Conservation (phyloP, 768 basidiomycete genomes). For the Roridomyces roridus region DNA sequence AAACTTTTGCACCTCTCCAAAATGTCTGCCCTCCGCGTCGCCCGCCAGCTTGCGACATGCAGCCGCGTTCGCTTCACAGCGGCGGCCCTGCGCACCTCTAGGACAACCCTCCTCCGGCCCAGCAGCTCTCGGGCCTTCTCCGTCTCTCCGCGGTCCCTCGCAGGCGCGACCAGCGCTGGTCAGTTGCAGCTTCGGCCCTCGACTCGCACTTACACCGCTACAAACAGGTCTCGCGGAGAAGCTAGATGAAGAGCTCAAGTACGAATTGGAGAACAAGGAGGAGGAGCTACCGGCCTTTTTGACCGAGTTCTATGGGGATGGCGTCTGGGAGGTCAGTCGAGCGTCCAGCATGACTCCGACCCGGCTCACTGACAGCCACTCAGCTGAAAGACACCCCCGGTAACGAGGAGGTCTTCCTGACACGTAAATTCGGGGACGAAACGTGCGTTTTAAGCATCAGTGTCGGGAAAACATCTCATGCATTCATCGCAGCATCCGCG, state of each 20-base stretch:
- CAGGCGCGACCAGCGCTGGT: not conserved
- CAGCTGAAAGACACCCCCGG: conserved; percentile 75
- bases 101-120: no score
- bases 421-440: conserved; percentile 89
- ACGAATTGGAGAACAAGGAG: conserved; percentile 70
- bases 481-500: conserved; percentile 64
- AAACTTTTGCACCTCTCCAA: no score
- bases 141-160: no score
- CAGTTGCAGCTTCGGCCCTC: not conserved
- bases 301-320: conserved; percentile 70
- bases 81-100: no score
- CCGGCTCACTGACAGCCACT: not conserved
- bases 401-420: conserved; percentile 82
- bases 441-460: conserved; percentile 75
- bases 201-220: conserved; percentile 38
- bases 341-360: not conserved
- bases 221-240: conserved; percentile 77
- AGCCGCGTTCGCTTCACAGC: no score
- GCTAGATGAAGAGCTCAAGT: conserved; percentile 81
- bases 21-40: no score
- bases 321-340: conserved; percentile 76
- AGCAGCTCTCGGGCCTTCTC: no score
- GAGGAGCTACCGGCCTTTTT: conserved; percentile 72
- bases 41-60: no score
- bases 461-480: no score